Evolutionary conservation across 805 yeast species (phyloP).

Genomic region (Myxozyma mucilagina): DNA sequence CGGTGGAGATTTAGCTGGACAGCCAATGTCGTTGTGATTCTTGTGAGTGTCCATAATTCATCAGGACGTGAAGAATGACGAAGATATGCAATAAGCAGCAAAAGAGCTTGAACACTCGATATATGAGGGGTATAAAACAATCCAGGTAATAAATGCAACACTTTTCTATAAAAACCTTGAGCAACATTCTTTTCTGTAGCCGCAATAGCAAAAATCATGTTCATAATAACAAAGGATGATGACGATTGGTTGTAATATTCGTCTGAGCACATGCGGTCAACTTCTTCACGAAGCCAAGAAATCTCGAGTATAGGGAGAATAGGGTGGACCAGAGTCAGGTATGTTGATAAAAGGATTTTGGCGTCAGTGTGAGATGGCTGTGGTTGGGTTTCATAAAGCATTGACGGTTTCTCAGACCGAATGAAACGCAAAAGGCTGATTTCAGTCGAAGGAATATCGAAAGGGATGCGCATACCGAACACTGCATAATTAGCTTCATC

Average conservation of each 20-base stretch:
- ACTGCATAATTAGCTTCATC: too few species aligned
- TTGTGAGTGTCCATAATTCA: conserved; percentile 21
- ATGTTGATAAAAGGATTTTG: conserved; percentile 16
- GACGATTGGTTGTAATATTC: conserved; percentile 15
- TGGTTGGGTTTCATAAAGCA: conserved; percentile 16
- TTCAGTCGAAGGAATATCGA: too few species aligned
- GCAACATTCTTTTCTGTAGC: conserved; percentile 19
- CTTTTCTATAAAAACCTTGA: conserved; percentile 23
- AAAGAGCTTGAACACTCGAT: conserved; percentile 18
- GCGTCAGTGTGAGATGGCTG: conserved; percentile 28
- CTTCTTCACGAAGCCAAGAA: conserved; percentile 19
- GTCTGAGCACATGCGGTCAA: conserved; percentile 13
- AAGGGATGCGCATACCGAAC: too few species aligned
- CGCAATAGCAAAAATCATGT: conserved; percentile 26
- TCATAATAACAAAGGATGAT: conserved; percentile 19
- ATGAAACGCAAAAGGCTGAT: too few species aligned
- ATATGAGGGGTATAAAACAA: conserved; percentile 14
- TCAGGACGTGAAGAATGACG: conserved; percentile 28
- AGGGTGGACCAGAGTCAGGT: conserved; percentile 19
- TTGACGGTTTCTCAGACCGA: background rate
- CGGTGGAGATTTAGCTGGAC: conserved; percentile 28
- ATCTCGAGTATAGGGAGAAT: conserved; percentile 19
- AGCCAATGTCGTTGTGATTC: conserved; percentile 25
- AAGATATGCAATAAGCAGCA: conserved; percentile 17
- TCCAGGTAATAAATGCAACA: conserved; percentile 17